A percentile compares a stretch with the other conserved stretches of the same genome.
phyloP scores from a whole-genome alignment of 2,329 filamentous ascomycete species.

The Clonostachys sp. region DNA sequence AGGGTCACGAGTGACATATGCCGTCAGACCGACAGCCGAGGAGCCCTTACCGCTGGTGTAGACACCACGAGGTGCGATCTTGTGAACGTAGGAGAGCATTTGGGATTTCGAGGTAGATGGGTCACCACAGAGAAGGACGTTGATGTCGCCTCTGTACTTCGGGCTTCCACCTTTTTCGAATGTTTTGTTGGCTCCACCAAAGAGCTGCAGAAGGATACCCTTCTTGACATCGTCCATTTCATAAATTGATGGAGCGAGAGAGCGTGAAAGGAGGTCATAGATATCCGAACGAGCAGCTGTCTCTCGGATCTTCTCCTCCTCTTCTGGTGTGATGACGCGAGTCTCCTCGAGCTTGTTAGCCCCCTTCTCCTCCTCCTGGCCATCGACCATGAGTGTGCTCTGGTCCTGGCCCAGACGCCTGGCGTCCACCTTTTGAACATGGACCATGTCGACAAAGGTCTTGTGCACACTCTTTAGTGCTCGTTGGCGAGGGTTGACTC shows the following conservation, averaged over 20 bases:
- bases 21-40: constrained; percentile 76
- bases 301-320: constrained; percentile 81
- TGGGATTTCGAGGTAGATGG: constrained; percentile 97
- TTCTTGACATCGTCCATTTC: constrained; percentile 99
- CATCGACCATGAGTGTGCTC: constrained; percentile 78
- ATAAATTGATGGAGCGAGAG: constrained; percentile 90
- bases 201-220: constrained; percentile 91
- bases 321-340: constrained; percentile 77
- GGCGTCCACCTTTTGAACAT: constrained; percentile 95
- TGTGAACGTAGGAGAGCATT: constrained; percentile 89
- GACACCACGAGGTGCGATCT: constrained; percentile 86
- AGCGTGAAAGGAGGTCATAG: constrained; percentile 87
- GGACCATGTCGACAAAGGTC: constrained; percentile 92
- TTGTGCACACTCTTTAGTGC: constrained; percentile 96
- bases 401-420: constrained; percentile 88
- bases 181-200: constrained; percentile 96
- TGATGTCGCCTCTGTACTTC: constrained; percentile 95
- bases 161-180: constrained; percentile 96
- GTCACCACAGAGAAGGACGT: constrained; percentile 92
- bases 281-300: constrained; percentile 79
- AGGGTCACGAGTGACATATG: constrained; percentile 75
- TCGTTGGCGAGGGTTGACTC: constrained; percentile 88
- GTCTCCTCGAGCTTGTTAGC: constrained; percentile 79
- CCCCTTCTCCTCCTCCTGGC: constrained; percentile 60
- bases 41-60: constrained; percentile 81